Evolutionary conservation across 2,329 filamentous ascomycete species (phyloP).

Genomic region (Alternaria consortialis): DNA sequence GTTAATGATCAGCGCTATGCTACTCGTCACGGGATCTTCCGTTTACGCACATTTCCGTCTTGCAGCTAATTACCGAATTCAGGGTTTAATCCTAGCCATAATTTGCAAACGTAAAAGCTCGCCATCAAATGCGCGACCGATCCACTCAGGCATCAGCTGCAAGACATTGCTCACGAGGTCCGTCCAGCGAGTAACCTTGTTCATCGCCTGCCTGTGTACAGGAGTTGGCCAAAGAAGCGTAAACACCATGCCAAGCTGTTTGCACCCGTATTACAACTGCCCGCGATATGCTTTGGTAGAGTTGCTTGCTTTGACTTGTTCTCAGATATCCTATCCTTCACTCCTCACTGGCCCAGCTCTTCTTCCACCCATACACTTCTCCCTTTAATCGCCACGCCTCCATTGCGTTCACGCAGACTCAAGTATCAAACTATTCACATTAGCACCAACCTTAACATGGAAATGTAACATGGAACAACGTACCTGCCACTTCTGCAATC

Average conservation of each 20-base stretch:
- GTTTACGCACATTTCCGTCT: not conserved
- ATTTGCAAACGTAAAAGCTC: constrained; percentile 4
- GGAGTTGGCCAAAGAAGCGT: not conserved
- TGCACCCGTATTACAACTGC: not conserved
- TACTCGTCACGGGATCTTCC: not conserved
- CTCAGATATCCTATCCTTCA: not conserved
- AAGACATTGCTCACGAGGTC: not conserved
- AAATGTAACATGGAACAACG: not conserved
- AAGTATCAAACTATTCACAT: constrained; percentile 16
- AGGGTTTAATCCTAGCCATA: not conserved
- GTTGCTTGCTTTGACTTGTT: not conserved
- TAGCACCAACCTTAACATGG: not conserved
- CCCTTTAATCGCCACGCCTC: not conserved
- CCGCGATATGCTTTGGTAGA: not conserved
- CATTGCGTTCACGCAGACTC: not conserved
- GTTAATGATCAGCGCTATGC: not conserved
- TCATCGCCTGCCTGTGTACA: not conserved
- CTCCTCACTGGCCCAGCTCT: not conserved
- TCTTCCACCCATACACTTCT: not conserved
- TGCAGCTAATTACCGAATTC: not conserved
- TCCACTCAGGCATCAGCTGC: constrained; percentile 5
- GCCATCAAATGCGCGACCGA: constrained; percentile 5
- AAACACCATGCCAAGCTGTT: not conserved
- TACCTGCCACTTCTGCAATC: constrained; percentile 54
- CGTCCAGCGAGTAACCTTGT: not conserved